These are phyloP conservation scores for Fusarium euwallaceae DNA, from an alignment of 2,329 filamentous ascomycete species.

Conservation along the genomic window DNA sequence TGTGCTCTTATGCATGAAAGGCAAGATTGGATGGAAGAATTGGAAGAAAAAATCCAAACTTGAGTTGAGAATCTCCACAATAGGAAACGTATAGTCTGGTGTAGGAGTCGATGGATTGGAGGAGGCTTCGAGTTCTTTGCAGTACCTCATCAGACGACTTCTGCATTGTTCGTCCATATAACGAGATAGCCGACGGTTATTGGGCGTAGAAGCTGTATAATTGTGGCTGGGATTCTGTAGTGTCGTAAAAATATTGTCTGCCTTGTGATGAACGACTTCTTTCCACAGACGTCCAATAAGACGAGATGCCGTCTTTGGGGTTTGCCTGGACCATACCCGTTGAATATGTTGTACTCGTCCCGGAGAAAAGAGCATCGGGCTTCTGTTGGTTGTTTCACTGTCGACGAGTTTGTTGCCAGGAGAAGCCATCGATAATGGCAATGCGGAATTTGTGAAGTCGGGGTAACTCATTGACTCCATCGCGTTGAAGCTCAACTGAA, in stretches of 20 bases:
- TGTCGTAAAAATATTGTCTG: conserved; percentile 17
- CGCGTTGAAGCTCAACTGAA: background rate
- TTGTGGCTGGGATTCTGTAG: background rate
- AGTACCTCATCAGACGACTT: conserved; percentile 3
- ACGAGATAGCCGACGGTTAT: background rate
- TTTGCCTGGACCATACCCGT: conserved; percentile 16
- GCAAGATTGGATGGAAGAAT: conserved; percentile 22
- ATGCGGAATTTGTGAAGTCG: background rate
- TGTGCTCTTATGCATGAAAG: conserved; percentile 20
- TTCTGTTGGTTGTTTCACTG: background rate
- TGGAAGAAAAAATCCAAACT: conserved; percentile 26
- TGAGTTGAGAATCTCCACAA: conserved; percentile 18
- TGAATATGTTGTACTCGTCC: conserved; percentile 1
- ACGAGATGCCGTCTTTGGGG: background rate
- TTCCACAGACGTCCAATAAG: background rate
- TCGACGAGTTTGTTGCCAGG: background rate
- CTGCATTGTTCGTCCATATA: conserved; percentile 12
- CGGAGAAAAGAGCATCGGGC: background rate
- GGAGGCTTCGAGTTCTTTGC: conserved; percentile 9
- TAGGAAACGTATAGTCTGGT: background rate
- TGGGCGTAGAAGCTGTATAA: background rate
- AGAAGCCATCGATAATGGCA: background rate
- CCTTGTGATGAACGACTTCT: background rate
- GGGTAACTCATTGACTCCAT: background rate
- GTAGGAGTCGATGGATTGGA: background rate